These are phyloP conservation scores for Pigoraptor vietnamica DNA, from an alignment of 78 protist species.

Conservation along the genomic window DNA sequence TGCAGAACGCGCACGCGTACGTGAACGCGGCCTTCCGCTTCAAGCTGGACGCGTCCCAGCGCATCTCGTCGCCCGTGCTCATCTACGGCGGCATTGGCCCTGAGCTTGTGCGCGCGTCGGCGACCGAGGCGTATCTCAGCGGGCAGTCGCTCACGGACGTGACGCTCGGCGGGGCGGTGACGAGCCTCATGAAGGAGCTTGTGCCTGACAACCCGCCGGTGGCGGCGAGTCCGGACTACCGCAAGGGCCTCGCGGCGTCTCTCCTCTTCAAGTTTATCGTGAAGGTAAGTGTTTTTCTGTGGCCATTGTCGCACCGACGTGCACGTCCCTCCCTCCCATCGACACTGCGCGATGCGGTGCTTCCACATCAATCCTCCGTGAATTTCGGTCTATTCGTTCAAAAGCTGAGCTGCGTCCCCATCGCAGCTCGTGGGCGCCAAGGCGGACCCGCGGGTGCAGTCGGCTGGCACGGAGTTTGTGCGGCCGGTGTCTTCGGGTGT, in stretches of 20 bases:
- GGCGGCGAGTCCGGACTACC: neutral
- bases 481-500: slow-evolving; percentile 10
- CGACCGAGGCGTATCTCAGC: neutral
- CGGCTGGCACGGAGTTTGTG: slow-evolving; percentile 2
- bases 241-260: neutral
- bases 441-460: slow-evolving; percentile 2
- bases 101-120: neutral
- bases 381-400: no score
- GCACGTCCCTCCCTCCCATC: no score
- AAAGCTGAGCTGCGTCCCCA: no score
- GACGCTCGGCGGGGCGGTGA: neutral
- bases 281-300: neutral
- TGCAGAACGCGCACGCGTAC: slow-evolving; percentile 17
- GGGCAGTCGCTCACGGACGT: neutral
- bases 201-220: neutral
- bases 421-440: neutral
- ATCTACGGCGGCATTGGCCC: slow-evolving; percentile 19
- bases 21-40: slow-evolving; percentile 15
- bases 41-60: neutral
- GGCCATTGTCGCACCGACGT: neutral
- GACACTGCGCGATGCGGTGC: no score
- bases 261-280: slow-evolving; percentile 37
- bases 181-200: neutral
- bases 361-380: no score
- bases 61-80: neutral